phyloP scores from a whole-genome alignment of 2,329 filamentous ascomycete species.

The Lasiodiplodia sp. region DNA sequence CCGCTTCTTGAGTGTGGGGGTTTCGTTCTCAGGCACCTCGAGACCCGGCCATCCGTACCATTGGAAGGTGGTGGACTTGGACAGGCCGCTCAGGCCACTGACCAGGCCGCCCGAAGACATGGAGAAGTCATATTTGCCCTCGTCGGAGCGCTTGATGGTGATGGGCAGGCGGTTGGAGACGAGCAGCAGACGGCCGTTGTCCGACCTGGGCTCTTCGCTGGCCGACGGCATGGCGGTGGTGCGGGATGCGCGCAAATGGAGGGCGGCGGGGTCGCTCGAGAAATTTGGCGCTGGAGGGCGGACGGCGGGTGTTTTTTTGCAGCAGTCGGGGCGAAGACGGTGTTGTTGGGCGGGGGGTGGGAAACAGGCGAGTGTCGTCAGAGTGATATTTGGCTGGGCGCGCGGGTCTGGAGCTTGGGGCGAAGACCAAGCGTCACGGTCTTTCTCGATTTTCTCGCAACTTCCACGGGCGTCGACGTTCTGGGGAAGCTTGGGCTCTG shows the following conservation, averaged over 20 bases:
- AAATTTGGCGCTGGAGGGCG: background rate
- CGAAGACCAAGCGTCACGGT: conserved; percentile 5
- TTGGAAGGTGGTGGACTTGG: conserved; percentile 92
- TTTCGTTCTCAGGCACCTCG: conserved; percentile 86
- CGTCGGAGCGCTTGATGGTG: conserved; percentile 91
- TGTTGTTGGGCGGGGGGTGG: background rate
- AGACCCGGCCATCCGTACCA: conserved; percentile 99
- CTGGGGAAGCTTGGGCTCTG: conserved; percentile 19
- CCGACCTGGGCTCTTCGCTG: conserved; percentile 43
- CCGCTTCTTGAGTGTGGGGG: conserved; percentile 74
- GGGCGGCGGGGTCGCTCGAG: background rate
- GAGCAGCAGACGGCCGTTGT: conserved; percentile 70
- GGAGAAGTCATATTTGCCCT: conserved; percentile 90
- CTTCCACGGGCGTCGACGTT: conserved; percentile 24
- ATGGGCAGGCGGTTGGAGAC: conserved; percentile 95
- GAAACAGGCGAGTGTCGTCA: conserved; percentile 12
- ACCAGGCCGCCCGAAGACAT: conserved; percentile 98
- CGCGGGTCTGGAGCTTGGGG: conserved; percentile 1
- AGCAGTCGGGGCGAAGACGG: background rate
- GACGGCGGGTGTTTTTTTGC: background rate
- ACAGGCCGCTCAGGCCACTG: conserved; percentile 87
- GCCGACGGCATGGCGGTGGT: conserved; percentile 41
- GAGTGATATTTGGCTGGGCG: conserved; percentile 11
- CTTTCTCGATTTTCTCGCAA: conserved; percentile 25
- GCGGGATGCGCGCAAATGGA: conserved; percentile 11